A percentile compares a stretch with the other conserved stretches of the same genome.
Conservation (phyloP, 106 monocot species). For the Allium sativum region DNA sequence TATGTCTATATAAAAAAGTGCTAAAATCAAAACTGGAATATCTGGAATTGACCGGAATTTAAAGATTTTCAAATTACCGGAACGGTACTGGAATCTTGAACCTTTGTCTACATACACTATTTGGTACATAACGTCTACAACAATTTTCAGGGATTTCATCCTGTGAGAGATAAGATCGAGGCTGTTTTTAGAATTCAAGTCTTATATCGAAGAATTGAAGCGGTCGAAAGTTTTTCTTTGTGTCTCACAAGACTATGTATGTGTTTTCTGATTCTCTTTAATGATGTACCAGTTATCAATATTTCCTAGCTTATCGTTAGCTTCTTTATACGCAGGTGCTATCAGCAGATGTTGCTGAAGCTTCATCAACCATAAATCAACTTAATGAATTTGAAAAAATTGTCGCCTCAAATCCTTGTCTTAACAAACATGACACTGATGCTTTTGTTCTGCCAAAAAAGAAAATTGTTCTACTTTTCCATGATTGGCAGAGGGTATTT, state of each 20-base stretch:
- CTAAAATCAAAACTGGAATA: no score
- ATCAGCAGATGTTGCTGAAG: slow-evolving; percentile 49
- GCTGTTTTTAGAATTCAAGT: slow-evolving; percentile 44
- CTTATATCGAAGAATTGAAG: slow-evolving; percentile 28
- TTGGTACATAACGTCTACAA: no score
- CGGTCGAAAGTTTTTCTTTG: slow-evolving; percentile 28
- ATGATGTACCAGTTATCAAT: background rate
- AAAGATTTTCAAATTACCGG: no score
- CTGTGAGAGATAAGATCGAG: slow-evolving; percentile 68
- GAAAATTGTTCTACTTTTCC: slow-evolving; percentile 32
- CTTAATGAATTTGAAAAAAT: slow-evolving; percentile 28
- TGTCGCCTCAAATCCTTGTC: slow-evolving; percentile 9
- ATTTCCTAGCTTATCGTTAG: slow-evolving; percentile 1
- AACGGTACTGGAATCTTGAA: no score
- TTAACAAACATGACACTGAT: slow-evolving; percentile 33
- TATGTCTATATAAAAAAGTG: no score
- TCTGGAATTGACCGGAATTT: no score
- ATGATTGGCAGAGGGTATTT: slow-evolving; percentile 71
- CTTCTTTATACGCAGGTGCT: slow-evolving; percentile 27
- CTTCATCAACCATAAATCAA: slow-evolving; percentile 33
- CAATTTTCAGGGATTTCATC: slow-evolving; percentile 63
- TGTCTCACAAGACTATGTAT: slow-evolving; percentile 33
- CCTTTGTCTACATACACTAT: no score
- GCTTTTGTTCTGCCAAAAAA: slow-evolving; percentile 32
- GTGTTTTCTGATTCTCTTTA: slow-evolving; percentile 3